A percentile compares a stretch with the other conserved stretches of the same genome.
These are phyloP conservation scores for Hawksworthiomyces lignivorus DNA, from an alignment of 2,329 filamentous ascomycete genomes.

Conservation along the genomic window DNA sequence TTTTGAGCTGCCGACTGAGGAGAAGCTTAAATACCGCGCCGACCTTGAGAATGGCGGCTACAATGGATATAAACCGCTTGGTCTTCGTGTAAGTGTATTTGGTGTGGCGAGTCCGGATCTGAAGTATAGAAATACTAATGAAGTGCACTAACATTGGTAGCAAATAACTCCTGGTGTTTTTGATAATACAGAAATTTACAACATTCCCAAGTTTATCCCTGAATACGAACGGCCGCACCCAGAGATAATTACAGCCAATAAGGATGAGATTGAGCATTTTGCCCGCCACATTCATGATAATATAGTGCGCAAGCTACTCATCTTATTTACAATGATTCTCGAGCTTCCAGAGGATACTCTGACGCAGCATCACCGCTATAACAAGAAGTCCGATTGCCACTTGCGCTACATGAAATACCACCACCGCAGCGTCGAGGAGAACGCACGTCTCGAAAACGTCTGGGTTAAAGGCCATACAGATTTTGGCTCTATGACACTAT, in stretches of 20 bases:
- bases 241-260: constrained; percentile 36
- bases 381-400: constrained; percentile 46
- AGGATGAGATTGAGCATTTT: constrained; percentile 49
- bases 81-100: constrained; percentile 17
- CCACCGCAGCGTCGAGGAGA: constrained; percentile 25
- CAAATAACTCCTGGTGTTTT: constrained; percentile 24
- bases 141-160: not conserved
- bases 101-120: too few relatives aligned
- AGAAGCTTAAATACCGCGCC: constrained; percentile 43
- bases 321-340: constrained; percentile 52
- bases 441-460: constrained; percentile 23
- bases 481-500: constrained; percentile 42
- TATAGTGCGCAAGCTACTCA: constrained; percentile 45
- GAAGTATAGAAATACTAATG: too few relatives aligned
- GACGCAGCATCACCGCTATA: constrained; percentile 46
- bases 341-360: constrained; percentile 52
- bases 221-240: constrained; percentile 38
- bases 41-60: constrained; percentile 40
- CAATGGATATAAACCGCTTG: constrained; percentile 42
- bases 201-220: constrained; percentile 49
- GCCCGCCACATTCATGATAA: constrained; percentile 36
- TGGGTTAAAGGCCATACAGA: constrained; percentile 41
- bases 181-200: constrained; percentile 53
- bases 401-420: constrained; percentile 53
- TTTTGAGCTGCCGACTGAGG: constrained; percentile 37